A percentile compares a stretch with the other conserved stretches of the same genome.
Evolutionary conservation across 2,329 filamentous ascomycete genomes (phyloP).

Genomic region (Venturia pyrina): DNA sequence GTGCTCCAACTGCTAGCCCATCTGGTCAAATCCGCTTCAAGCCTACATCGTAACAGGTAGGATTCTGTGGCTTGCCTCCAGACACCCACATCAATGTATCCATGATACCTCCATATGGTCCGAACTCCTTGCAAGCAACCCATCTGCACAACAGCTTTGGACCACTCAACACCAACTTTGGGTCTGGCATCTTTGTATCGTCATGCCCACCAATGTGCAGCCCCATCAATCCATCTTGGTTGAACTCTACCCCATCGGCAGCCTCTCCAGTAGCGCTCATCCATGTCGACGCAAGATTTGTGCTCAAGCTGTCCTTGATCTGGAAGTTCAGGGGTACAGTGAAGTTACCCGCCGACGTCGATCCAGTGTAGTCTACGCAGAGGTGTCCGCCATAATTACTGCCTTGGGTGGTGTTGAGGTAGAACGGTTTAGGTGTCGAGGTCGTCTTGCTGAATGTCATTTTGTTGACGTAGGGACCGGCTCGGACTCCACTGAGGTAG

Average conservation of each 20-base stretch:
- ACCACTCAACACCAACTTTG: background rate
- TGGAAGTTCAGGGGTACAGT: background rate
- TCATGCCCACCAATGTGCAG: background rate
- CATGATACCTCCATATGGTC: background rate
- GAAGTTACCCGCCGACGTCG: background rate
- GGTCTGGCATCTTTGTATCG: background rate
- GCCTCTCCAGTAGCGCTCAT: background rate
- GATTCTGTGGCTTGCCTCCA: background rate
- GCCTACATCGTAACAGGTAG: background rate
- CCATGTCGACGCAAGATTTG: background rate
- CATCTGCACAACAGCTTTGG: background rate
- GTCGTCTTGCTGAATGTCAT: background rate
- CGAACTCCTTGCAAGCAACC: slow-evolving; percentile 3
- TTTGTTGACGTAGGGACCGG: background rate
- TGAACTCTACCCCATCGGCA: background rate
- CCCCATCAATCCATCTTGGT: background rate
- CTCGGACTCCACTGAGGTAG: background rate
- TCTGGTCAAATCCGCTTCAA: background rate
- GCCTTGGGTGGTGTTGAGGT: background rate
- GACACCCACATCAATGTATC: background rate
- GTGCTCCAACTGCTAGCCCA: background rate
- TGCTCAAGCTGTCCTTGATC: background rate
- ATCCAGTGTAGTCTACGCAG: background rate
- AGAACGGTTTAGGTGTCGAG: background rate
- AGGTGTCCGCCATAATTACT: background rate